These are phyloP conservation scores for Breviolum minutum DNA, from an alignment of 73 alveolate species.

Conservation along the genomic window DNA sequence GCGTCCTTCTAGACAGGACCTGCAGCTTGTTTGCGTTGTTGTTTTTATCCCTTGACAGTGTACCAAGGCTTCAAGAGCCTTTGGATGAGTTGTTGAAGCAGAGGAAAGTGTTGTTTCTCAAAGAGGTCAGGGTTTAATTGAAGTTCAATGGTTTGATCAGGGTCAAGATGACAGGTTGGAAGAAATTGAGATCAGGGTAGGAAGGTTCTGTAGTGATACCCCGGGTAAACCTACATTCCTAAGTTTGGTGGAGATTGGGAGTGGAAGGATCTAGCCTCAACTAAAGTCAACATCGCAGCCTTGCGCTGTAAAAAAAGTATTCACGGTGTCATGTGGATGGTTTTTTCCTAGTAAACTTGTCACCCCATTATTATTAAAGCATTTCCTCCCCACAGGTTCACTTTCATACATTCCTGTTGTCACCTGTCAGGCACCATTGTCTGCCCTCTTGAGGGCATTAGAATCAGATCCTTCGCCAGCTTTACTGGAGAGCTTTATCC, in stretches of 20 bases:
- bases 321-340: too few relatives aligned
- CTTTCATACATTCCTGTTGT: neutral
- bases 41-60: neutral
- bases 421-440: slow-evolving; percentile 5
- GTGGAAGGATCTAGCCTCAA: too few relatives aligned
- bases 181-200: neutral
- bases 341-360: too few relatives aligned
- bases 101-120: slow-evolving; percentile 13
- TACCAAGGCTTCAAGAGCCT: slow-evolving; percentile 28
- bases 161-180: neutral
- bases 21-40: neutral
- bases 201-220: too few relatives aligned
- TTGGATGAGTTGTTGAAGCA: slow-evolving; percentile 26
- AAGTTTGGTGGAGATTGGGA: too few relatives aligned
- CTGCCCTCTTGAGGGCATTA: slow-evolving; percentile 5
- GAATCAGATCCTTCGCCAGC: neutral
- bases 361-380: too few relatives aligned
- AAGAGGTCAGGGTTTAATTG: neutral
- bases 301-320: too few relatives aligned
- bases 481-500: neutral
- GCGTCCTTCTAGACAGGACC: too few relatives aligned
- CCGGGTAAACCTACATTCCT: too few relatives aligned
- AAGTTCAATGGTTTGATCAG: neutral
- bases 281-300: too few relatives aligned
- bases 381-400: too few relatives aligned